These are phyloP conservation scores for Atkinsonella texensis DNA, from an alignment of 2,329 filamentous ascomycete genomes.

Conservation along the genomic window DNA sequence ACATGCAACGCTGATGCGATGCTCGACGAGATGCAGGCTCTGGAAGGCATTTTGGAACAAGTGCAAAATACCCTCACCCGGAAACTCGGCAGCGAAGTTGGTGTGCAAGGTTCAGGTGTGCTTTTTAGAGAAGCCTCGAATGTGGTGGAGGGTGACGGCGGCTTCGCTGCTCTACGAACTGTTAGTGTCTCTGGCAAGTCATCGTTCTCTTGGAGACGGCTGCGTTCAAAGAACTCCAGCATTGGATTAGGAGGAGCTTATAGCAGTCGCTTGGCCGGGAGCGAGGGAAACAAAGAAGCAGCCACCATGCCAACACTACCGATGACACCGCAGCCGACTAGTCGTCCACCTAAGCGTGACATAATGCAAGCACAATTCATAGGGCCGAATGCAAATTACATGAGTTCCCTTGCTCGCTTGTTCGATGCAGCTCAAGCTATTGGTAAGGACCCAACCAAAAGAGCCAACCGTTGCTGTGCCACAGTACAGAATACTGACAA, in stretches of 20 bases:
- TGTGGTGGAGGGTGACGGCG: conserved; percentile 32
- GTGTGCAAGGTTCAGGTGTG: conserved; percentile 58
- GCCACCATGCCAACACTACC: conserved; percentile 60
- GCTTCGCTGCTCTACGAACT: conserved; percentile 35
- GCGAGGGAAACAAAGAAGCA: conserved; percentile 18
- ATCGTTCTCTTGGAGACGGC: conserved; percentile 71
- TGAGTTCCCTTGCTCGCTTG: conserved; percentile 76
- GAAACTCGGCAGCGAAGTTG: conserved; percentile 88
- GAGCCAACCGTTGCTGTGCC: no score
- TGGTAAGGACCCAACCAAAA: conserved; percentile 40
- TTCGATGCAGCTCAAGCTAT: conserved; percentile 90
- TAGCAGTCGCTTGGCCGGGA: conserved; percentile 14
- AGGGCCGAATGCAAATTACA: conserved; percentile 82
- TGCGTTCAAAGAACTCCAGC: conserved; percentile 79
- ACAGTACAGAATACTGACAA: background rate
- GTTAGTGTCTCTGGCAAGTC: conserved; percentile 57
- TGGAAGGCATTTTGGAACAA: conserved; percentile 78
- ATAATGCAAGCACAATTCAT: conserved; percentile 56
- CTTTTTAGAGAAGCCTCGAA: conserved; percentile 61
- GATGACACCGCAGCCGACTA: conserved; percentile 57
- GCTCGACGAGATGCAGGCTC: conserved; percentile 82
- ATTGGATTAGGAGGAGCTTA: conserved; percentile 44
- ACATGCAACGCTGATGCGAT: conserved; percentile 85
- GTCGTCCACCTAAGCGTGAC: conserved; percentile 60
- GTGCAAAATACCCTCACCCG: conserved; percentile 66